Evolutionary conservation across 2,329 filamentous ascomycete species (phyloP).

Genomic region (Talaromyces islandicus): DNA sequence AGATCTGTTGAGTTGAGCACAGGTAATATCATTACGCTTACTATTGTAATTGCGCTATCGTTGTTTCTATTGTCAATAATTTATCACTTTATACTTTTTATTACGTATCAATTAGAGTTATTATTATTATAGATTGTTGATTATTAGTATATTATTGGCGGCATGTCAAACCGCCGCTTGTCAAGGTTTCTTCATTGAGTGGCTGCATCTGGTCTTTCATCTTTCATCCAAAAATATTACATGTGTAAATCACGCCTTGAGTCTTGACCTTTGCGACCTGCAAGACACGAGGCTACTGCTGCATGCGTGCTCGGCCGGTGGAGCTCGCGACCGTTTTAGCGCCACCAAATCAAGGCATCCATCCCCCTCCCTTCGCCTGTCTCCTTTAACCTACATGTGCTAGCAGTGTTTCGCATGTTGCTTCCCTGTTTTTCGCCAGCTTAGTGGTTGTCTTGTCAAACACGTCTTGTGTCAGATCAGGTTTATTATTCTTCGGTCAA

Average conservation of each 20-base stretch:
- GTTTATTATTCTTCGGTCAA: neutral
- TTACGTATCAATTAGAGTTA: no score
- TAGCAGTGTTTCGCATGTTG: neutral
- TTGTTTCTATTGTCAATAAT: no score
- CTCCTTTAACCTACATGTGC: neutral
- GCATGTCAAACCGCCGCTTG: no score
- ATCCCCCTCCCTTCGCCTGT: neutral
- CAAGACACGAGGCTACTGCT: neutral
- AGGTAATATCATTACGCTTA: neutral
- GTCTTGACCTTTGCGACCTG: neutral
- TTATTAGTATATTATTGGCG: neutral
- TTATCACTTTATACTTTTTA: no score
- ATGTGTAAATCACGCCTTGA: neutral
- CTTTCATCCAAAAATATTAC: neutral
- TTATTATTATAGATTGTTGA: no score
- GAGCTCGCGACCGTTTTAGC: neutral
- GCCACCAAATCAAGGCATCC: constrained; percentile 1
- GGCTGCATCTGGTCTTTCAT: no score
- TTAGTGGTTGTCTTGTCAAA: neutral
- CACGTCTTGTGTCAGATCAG: neutral
- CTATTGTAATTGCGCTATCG: neutral
- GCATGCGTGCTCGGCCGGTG: neutral
- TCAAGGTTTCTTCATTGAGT: neutral
- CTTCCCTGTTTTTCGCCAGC: neutral
- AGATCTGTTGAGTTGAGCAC: neutral